These are phyloP conservation scores for Teunomyces tritomae DNA, from an alignment of 805 yeast genomes.

Conservation along the genomic window DNA sequence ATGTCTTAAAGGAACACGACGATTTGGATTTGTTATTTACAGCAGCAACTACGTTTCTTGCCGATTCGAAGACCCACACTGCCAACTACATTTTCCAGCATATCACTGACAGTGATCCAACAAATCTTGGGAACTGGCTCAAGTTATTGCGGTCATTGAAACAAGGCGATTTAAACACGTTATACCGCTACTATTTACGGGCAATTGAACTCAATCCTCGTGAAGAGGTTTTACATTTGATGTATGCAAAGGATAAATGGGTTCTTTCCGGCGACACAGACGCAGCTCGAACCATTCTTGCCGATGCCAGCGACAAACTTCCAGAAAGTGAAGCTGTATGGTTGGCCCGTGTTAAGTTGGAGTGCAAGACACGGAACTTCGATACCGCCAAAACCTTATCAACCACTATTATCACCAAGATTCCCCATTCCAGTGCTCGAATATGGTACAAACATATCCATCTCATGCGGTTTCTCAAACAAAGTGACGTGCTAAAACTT, in stretches of 20 bases:
- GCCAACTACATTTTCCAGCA: constrained; percentile 49
- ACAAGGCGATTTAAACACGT: constrained; percentile 20
- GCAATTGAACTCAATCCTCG: constrained; percentile 52
- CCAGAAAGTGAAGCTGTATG: constrained; percentile 56
- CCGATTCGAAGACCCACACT: constrained; percentile 19
- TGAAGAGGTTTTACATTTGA: constrained; percentile 52
- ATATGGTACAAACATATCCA: constrained; percentile 63
- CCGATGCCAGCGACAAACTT: constrained; percentile 42
- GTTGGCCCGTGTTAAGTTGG: constrained; percentile 72
- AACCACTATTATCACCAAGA: constrained; percentile 24
- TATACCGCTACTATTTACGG: constrained; percentile 45
- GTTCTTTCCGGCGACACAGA: constrained; percentile 41
- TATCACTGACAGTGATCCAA: constrained; percentile 48
- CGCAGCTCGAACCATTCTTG: constrained; percentile 54
- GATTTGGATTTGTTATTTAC: constrained; percentile 10
- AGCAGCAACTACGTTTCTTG: constrained; percentile 27
- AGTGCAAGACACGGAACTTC: constrained; percentile 42
- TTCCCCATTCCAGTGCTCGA: constrained; percentile 35
- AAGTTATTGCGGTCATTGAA: constrained; percentile 36
- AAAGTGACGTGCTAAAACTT: constrained; percentile 11
- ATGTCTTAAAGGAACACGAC: constrained; percentile 33
- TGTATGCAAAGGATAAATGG: constrained; percentile 76
- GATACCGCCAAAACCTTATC: constrained; percentile 41
- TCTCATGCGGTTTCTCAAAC: constrained; percentile 42
- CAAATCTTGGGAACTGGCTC: constrained; percentile 48